These are phyloP conservation scores for Mrakia blollopis DNA, from an alignment of 768 basidiomycete species.

Conservation along the genomic window DNA sequence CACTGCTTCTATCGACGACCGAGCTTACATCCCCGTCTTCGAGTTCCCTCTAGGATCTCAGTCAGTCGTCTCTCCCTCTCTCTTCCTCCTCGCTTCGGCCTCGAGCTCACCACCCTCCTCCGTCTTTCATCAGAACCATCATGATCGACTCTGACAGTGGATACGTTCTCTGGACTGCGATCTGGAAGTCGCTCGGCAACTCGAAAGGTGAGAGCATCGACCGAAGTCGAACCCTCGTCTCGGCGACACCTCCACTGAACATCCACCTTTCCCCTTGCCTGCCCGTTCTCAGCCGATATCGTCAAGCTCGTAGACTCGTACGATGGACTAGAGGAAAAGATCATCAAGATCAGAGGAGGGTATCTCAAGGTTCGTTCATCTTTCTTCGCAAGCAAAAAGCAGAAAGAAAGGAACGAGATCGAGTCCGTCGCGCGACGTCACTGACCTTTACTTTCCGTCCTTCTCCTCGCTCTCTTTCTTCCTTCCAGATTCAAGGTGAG, in stretches of 20 bases:
- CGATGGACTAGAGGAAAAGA: slow-evolving; percentile 76
- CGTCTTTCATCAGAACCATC: slow-evolving; percentile 56
- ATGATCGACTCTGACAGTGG: slow-evolving; percentile 96
- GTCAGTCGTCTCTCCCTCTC: slow-evolving; percentile 1
- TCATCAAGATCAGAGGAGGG: slow-evolving; percentile 35
- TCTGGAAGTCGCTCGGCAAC: slow-evolving; percentile 58
- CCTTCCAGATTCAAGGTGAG: slow-evolving; percentile 59
- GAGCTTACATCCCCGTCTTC: slow-evolving; percentile 61
- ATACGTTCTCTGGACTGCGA: slow-evolving; percentile 86
- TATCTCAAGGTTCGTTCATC: slow-evolving; percentile 57
- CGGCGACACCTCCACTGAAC: neutral
- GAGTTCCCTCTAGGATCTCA: slow-evolving; percentile 84
- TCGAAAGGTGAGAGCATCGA: slow-evolving; percentile 43
- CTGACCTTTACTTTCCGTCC: too few species aligned
- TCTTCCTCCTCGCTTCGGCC: neutral
- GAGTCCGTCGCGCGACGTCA: too few species aligned
- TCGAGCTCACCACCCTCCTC: neutral
- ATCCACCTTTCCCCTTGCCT: slow-evolving; percentile 1
- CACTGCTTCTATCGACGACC: slow-evolving; percentile 33
- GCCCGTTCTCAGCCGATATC: slow-evolving; percentile 61
- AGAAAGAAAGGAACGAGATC: neutral
- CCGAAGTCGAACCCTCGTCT: neutral
- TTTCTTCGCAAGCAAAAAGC: neutral
- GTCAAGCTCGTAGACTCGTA: slow-evolving; percentile 90
- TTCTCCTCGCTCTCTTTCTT: neutral